phyloP scores from a whole-genome alignment of 1,139 yeast species.

The Yamadazyma atmosphaerica region DNA sequence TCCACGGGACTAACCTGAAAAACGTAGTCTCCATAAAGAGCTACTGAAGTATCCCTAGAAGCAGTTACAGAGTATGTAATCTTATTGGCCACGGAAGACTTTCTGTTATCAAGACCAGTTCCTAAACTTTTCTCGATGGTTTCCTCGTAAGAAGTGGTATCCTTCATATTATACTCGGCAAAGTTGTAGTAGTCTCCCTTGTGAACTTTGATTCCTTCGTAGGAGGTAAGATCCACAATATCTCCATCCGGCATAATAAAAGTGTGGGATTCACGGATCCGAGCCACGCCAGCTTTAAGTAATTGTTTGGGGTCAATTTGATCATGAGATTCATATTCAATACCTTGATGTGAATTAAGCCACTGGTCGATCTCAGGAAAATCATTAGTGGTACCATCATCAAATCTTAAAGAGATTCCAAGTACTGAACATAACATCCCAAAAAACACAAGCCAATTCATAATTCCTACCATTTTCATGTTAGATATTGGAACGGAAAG shows the following conservation, averaged over 20 bases:
- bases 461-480: not conserved
- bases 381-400: constrained; percentile 5
- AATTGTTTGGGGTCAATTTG: constrained; percentile 17
- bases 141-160: constrained; percentile 5
- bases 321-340: constrained; percentile 12
- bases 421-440: not conserved
- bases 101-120: constrained; percentile 17
- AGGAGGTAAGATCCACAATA: constrained; percentile 12
- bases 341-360: constrained; percentile 6
- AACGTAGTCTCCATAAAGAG: not conserved
- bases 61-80: constrained; percentile 11
- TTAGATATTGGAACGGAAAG: no score
- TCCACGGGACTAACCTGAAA: not conserved
- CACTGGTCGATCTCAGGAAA: constrained; percentile 5
- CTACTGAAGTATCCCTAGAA: constrained; percentile 7
- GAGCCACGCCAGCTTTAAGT: constrained; percentile 17
- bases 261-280: constrained; percentile 15
- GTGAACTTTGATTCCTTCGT: constrained; percentile 7
- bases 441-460: not conserved
- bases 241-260: constrained; percentile 19
- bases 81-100: constrained; percentile 10
- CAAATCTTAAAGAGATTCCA: constrained; percentile 4
- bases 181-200: constrained; percentile 7
- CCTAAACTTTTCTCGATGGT: constrained; percentile 11
- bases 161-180: constrained; percentile 12